A percentile compares a stretch with the other conserved stretches of the same genome.
These are phyloP conservation scores for Ascochyta lentis DNA, from an alignment of 2,329 filamentous ascomycete genomes.

Conservation along the genomic window DNA sequence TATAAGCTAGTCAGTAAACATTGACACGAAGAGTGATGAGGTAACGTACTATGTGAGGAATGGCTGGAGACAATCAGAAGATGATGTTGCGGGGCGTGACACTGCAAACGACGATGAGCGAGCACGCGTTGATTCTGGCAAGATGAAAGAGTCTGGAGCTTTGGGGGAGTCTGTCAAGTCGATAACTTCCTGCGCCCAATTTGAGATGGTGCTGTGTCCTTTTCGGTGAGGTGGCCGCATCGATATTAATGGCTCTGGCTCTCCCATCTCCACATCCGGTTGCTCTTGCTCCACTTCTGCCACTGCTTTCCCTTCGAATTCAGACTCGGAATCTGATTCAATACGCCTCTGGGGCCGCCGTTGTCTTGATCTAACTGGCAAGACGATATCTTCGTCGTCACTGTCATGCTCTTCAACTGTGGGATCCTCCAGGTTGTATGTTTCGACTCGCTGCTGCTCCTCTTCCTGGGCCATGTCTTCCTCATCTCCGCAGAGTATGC, in stretches of 20 bases:
- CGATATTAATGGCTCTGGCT: slow-evolving; percentile 24
- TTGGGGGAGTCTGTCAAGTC: slow-evolving; percentile 42
- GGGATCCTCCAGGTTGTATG: slow-evolving; percentile 4
- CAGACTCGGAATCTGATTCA: slow-evolving; percentile 29
- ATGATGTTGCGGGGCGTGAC: slow-evolving; percentile 41
- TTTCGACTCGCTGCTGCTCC: slow-evolving; percentile 11
- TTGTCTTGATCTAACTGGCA: slow-evolving; percentile 26
- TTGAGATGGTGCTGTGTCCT: slow-evolving; percentile 36
- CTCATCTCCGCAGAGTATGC: slow-evolving; percentile 40
- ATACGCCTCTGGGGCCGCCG: slow-evolving; percentile 26
- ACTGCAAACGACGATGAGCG: slow-evolving; percentile 34
- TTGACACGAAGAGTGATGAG: not conserved
- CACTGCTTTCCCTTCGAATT: slow-evolving; percentile 25
- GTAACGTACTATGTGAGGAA: slow-evolving; percentile 41
- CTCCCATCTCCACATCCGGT: slow-evolving; percentile 6
- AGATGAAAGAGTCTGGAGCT: slow-evolving; percentile 25
- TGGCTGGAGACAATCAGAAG: slow-evolving; percentile 33
- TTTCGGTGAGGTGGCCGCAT: slow-evolving; percentile 35
- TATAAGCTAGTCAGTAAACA: slow-evolving; percentile 8
- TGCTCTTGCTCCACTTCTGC: slow-evolving; percentile 9
- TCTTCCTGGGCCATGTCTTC: slow-evolving; percentile 19
- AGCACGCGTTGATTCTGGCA: slow-evolving; percentile 27
- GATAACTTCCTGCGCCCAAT: slow-evolving; percentile 43
- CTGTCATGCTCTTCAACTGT: slow-evolving; percentile 18
- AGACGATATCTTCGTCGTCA: slow-evolving; percentile 40